Conservation (phyloP, 495 filamentous ascomycete species). For the Bathelium albidoporum region DNA sequence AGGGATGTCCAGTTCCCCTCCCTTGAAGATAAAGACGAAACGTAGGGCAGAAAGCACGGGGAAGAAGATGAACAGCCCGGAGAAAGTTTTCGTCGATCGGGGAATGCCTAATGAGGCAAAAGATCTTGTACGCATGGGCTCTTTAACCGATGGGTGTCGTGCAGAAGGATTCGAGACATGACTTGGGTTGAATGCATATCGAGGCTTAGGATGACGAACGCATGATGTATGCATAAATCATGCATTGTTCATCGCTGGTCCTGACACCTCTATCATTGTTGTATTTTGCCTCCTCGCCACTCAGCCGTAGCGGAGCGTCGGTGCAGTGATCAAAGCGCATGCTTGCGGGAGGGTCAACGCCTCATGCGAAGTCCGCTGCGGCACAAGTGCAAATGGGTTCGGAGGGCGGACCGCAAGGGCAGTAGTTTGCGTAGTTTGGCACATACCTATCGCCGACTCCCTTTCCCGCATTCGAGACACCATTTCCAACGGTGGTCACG, state of each 20-base stretch:
- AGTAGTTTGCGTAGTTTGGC: background rate
- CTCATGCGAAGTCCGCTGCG: background rate
- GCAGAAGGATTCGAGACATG: background rate
- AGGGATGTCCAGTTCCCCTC: background rate
- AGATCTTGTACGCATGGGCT: background rate
- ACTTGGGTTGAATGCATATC: background rate
- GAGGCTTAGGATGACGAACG: background rate
- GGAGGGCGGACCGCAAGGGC: background rate
- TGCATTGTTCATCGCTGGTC: background rate
- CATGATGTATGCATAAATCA: background rate
- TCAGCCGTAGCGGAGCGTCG: background rate
- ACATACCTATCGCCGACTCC: conserved; percentile 28
- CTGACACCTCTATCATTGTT: background rate
- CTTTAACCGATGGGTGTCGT: background rate
- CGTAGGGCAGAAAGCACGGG: background rate
- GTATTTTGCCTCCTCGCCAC: background rate
- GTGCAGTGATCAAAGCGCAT: background rate
- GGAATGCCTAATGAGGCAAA: background rate
- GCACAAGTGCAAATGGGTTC: background rate
- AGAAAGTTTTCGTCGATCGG: background rate
- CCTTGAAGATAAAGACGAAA: conserved; percentile 5
- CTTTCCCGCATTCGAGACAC: conserved; percentile 32
- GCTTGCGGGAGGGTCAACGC: background rate
- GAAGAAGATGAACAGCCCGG: background rate
- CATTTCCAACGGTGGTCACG: conserved; percentile 28